These are phyloP conservation scores for Daldinia childiae DNA, from an alignment of 495 filamentous ascomycete species.

Conservation along the genomic window DNA sequence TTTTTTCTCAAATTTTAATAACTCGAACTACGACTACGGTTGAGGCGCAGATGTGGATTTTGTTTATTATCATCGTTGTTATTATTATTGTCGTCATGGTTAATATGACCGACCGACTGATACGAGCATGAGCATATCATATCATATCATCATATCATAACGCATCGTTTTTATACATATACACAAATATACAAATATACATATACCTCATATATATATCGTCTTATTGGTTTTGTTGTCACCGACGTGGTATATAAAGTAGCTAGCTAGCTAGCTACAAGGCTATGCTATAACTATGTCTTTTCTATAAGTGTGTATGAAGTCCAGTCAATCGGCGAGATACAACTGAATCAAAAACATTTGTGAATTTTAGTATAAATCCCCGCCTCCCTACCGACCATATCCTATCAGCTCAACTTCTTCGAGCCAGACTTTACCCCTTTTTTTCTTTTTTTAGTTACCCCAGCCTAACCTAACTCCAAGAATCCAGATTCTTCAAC, in stretches of 20 bases:
- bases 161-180: background rate
- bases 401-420: background rate
- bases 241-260: background rate
- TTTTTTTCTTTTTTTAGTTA: conserved; percentile 14
- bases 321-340: conserved; percentile 6
- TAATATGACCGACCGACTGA: background rate
- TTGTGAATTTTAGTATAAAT: conserved; percentile 4
- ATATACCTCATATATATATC: background rate
- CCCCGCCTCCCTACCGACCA: background rate
- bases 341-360: conserved; percentile 25
- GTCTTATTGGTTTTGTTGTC: background rate
- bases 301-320: conserved; percentile 8
- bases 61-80: background rate
- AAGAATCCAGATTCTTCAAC: conserved; percentile 73
- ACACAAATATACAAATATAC: background rate
- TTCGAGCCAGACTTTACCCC: background rate
- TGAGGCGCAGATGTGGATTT: background rate
- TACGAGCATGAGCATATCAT: conserved; percentile 10
- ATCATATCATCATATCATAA: background rate
- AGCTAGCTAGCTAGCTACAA: background rate
- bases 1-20: background rate
- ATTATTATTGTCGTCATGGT: background rate
- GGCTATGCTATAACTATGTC: background rate
- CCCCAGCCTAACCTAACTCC: conserved; percentile 55
- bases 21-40: background rate